These are phyloP conservation scores for Podaxis pistillaris DNA, from an alignment of 768 basidiomycete genomes.

Conservation along the genomic window DNA sequence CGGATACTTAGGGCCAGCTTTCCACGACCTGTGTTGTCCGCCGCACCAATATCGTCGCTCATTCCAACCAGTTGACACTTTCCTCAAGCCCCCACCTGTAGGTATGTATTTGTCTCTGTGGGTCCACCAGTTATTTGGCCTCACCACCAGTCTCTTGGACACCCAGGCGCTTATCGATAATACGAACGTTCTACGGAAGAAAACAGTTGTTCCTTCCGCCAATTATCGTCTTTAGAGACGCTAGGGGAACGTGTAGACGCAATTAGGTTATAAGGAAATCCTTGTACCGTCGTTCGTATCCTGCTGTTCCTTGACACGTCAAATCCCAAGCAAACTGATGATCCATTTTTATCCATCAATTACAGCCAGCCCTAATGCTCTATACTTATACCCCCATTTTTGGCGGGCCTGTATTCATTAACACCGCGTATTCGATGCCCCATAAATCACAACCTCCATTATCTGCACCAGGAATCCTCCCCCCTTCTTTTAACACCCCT, in stretches of 20 bases:
- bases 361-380: constrained; percentile 1
- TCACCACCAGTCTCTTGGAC: constrained; percentile 32
- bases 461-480: background rate
- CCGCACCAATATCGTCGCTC: background rate
- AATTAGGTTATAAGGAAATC: background rate
- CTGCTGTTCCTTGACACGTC: constrained; percentile 1
- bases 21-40: background rate
- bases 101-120: constrained; percentile 37
- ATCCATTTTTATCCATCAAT: constrained; percentile 4
- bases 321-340: constrained; percentile 1
- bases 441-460: constrained; percentile 6
- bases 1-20: background rate
- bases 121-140: constrained; percentile 33
- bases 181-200: background rate
- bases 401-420: background rate
- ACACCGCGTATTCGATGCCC: background rate
- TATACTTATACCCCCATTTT: constrained; percentile 8
- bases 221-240: background rate
- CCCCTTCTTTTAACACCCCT: constrained; percentile 6
- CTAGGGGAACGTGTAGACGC: background rate
- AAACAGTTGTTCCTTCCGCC: background rate
- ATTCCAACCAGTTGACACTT: background rate
- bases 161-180: background rate
- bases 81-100: constrained; percentile 21
- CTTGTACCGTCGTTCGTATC: constrained; percentile 2